A percentile compares a stretch with the other conserved stretches of the same genome.
Evolutionary conservation across 164 flowering plant species (phyloP).

Genomic region (Echeveria elegans): DNA sequence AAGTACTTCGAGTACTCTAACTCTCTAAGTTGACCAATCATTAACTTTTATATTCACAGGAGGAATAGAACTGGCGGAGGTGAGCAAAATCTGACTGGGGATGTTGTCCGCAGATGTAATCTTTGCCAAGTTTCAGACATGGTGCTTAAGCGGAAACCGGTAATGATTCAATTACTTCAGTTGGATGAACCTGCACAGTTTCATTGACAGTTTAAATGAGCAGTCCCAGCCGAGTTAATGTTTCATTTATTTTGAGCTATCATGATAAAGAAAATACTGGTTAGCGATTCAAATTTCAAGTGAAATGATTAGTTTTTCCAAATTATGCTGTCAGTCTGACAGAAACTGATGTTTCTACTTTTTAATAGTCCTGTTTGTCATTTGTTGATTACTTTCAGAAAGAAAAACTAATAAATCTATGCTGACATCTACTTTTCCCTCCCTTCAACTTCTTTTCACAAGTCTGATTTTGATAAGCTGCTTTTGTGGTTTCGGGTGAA

Average conservation of each 20-base stretch:
- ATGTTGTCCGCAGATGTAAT: slow-evolving; percentile 55
- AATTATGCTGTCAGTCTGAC: not conserved
- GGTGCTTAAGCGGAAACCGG: slow-evolving; percentile 71
- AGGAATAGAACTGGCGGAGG: slow-evolving; percentile 48
- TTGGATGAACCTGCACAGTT: not conserved
- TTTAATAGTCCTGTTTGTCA: not conserved
- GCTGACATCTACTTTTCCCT: not conserved
- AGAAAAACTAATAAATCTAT: not conserved
- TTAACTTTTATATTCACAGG: slow-evolving; percentile 20
- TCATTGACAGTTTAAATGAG: not conserved
- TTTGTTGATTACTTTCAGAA: not conserved
- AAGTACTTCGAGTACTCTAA: not conserved
- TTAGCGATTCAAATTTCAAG: not conserved
- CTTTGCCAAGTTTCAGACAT: slow-evolving; percentile 66
- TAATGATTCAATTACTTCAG: slow-evolving; percentile 15
- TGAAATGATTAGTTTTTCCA: not conserved
- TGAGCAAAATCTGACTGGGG: slow-evolving; percentile 45
- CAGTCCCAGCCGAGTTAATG: not conserved
- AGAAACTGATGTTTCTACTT: not conserved
- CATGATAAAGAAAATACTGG: not conserved
- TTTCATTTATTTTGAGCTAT: not conserved
- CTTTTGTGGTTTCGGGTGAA: not conserved
- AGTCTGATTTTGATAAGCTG: not conserved
- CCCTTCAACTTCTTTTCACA: not conserved
- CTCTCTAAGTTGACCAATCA: not conserved